These are phyloP conservation scores for Ogataea philodendri DNA, from an alignment of 805 yeast species.

Conservation along the genomic window DNA sequence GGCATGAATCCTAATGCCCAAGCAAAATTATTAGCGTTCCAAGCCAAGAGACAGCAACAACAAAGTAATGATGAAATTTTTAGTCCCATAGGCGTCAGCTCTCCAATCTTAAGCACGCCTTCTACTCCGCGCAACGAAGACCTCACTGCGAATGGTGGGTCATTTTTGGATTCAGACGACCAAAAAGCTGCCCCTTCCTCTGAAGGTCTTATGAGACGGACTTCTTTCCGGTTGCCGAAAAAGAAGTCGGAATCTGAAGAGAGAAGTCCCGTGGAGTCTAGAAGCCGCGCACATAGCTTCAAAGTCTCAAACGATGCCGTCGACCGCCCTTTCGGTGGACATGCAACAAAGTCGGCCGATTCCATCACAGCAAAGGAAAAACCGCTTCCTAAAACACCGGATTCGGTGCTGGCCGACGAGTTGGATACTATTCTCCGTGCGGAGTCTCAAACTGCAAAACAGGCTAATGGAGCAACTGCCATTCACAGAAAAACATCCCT, in stretches of 20 bases:
- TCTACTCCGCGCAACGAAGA: conserved; percentile 22
- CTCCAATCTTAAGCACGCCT: conserved; percentile 18
- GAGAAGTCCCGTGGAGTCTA: conserved; percentile 40
- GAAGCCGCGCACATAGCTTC: conserved; percentile 20
- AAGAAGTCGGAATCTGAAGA: conserved; percentile 22
- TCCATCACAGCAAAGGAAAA: conserved; percentile 2
- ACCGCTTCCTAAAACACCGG: conserved; percentile 5
- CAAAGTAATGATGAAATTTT: conserved; percentile 12
- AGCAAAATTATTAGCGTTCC: conserved; percentile 84
- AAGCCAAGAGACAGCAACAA: conserved; percentile 63
- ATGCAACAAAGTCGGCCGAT: conserved; percentile 9
- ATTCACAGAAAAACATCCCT: conserved; percentile 41
- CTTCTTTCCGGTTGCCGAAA: conserved; percentile 27
- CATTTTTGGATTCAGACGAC: conserved; percentile 15
- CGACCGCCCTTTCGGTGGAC: conserved; percentile 12
- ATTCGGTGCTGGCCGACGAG: conserved; percentile 2
- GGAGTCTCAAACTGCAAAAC: conserved; percentile 1
- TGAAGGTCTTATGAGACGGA: conserved; percentile 23
- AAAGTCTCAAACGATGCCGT: conserved; percentile 6
- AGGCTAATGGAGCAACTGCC: conserved; percentile 1
- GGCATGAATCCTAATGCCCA: conserved; percentile 72
- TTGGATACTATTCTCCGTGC: conserved; percentile 7
- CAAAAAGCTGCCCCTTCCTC: conserved; percentile 8
- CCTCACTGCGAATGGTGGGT: conserved; percentile 19
- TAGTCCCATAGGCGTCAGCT: conserved; percentile 3